Percentiles rank a stretch among this genome's conserved stretches.
These are phyloP conservation scores for Diaporthe eres DNA, from an alignment of 2,329 filamentous ascomycete species.

Conservation along the genomic window DNA sequence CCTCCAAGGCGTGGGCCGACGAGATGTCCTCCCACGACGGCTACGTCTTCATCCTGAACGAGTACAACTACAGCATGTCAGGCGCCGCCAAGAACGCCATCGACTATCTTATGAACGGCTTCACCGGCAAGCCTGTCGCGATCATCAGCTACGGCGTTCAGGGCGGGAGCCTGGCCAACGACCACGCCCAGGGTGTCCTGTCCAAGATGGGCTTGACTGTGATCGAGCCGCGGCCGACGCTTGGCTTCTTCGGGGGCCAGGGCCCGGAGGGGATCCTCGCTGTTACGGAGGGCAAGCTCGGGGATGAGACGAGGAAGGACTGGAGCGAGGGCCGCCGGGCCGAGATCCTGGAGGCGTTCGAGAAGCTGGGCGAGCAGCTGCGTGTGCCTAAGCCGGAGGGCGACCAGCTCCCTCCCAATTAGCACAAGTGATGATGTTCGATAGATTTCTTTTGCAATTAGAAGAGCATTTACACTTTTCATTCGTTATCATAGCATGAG, in stretches of 20 bases:
- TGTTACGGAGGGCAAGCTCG: slow-evolving; percentile 26
- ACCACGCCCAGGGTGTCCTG: slow-evolving; percentile 46
- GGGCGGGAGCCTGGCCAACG: slow-evolving; percentile 44
- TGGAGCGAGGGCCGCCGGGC: slow-evolving; percentile 24
- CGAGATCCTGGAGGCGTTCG: slow-evolving; percentile 35
- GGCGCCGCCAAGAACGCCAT: slow-evolving; percentile 73
- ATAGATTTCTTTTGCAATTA: background rate
- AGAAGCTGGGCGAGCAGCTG: slow-evolving; percentile 18
- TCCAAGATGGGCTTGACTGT: slow-evolving; percentile 42
- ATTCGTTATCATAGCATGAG: background rate
- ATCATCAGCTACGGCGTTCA: slow-evolving; percentile 68
- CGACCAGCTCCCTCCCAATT: background rate
- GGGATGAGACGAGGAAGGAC: slow-evolving; percentile 17
- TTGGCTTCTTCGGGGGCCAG: slow-evolving; percentile 7
- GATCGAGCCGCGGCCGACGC: slow-evolving; percentile 36
- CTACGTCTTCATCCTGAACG: slow-evolving; percentile 65
- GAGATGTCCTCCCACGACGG: slow-evolving; percentile 60
- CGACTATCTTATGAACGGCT: slow-evolving; percentile 73
- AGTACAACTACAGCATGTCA: slow-evolving; percentile 70
- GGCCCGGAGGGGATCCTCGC: slow-evolving; percentile 28
- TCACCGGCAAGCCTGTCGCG: slow-evolving; percentile 66
- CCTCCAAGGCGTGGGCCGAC: slow-evolving; percentile 60
- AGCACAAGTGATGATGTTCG: too few relatives aligned
- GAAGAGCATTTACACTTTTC: background rate
- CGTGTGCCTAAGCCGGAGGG: slow-evolving; percentile 7